Evolutionary conservation across 805 yeast genomes (phyloP).

Genomic region (Grigorovia jiainica): DNA sequence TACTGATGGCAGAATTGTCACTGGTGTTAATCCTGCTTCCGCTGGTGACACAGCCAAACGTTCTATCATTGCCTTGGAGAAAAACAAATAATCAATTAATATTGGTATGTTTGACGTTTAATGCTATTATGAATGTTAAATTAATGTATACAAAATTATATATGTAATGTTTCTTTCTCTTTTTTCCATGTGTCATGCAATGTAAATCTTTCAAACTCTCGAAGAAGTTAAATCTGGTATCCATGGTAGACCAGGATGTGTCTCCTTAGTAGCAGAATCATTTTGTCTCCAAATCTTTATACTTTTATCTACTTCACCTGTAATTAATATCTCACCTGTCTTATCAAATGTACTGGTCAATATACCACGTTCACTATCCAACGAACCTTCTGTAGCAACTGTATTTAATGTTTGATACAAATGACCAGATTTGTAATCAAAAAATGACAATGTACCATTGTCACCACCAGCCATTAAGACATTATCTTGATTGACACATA

Average conservation of each 20-base stretch:
- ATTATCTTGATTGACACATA: conserved; percentile 50
- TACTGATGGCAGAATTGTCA: conserved; percentile 48
- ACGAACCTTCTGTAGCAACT: conserved; percentile 58
- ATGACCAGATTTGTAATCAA: conserved; percentile 67
- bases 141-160: too few relatives aligned
- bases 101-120: too few relatives aligned
- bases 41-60: conserved; percentile 38
- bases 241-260: conserved; percentile 27
- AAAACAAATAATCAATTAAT: too few relatives aligned
- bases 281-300: conserved; percentile 63
- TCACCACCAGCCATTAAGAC: conserved; percentile 77
- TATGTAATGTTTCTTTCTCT: too few relatives aligned
- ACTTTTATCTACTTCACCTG: conserved; percentile 87
- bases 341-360: conserved; percentile 65
- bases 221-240: conserved; percentile 22
- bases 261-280: conserved; percentile 22
- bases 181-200: too few relatives aligned
- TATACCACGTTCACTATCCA: conserved; percentile 58
- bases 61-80: conserved; percentile 10
- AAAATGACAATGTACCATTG: conserved; percentile 67
- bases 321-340: conserved; percentile 70
- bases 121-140: not conserved
- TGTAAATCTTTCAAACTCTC: conserved; percentile 24
- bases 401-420: conserved; percentile 47
- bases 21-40: conserved; percentile 60